A percentile compares a stretch with the other conserved stretches of the same genome.
phyloP scores from a whole-genome alignment of 441 rosid species.

The Omphalea diandra region DNA sequence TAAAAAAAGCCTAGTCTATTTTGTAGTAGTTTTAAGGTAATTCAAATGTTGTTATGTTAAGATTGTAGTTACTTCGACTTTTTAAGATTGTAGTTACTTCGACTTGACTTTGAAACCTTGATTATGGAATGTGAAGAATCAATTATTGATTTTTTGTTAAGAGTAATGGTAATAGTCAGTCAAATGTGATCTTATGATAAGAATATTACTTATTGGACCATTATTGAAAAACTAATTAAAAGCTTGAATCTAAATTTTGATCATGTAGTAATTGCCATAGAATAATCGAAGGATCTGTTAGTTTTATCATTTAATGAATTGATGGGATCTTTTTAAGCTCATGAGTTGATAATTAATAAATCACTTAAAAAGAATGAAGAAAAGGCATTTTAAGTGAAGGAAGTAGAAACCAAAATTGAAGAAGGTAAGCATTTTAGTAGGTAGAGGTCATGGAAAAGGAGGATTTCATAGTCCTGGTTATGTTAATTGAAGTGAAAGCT shows the following conservation, averaged over 20 bases:
- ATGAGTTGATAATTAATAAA: background rate
- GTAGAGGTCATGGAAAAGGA: background rate
- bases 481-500: background rate
- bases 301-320: background rate
- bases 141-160: background rate
- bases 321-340: constrained; percentile 7
- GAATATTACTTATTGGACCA: background rate
- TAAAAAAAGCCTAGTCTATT: constrained; percentile 7
- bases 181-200: background rate
- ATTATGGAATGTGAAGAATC: background rate
- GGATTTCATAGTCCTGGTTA: background rate
- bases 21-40: background rate
- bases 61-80: no score
- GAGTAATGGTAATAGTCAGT: background rate
- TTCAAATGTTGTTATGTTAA: background rate
- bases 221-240: background rate
- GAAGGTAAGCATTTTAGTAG: background rate
- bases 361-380: background rate
- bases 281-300: background rate
- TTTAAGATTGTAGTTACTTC: no score
- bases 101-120: background rate
- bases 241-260: background rate
- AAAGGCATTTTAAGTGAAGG: constrained; percentile 1
- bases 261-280: background rate
- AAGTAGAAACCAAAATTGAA: background rate